phyloP scores from a whole-genome alignment of 164 flowering plant species.

The Aristolochia contorta region DNA sequence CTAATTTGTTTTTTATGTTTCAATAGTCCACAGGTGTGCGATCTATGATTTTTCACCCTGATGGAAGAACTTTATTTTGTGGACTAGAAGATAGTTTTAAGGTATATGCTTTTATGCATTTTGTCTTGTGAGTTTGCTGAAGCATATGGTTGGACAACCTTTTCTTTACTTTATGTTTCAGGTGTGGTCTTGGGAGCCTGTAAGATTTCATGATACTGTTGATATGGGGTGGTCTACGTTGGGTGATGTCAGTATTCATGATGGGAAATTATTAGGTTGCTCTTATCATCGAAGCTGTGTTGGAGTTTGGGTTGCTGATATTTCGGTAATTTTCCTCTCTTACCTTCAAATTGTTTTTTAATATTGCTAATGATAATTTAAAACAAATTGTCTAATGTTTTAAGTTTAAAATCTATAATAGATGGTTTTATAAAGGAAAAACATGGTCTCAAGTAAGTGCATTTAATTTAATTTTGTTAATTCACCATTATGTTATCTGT shows the following conservation, averaged over 20 bases:
- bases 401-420: conserved; percentile 22
- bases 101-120: conserved; percentile 22
- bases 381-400: conserved; percentile 59
- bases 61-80: conserved; percentile 88
- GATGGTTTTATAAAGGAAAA: conserved; percentile 25
- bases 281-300: conserved; percentile 98
- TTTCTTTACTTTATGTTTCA: conserved; percentile 14
- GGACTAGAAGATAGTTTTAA: conserved; percentile 92
- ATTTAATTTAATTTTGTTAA: too few relatives aligned
- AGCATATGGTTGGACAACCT: too few relatives aligned
- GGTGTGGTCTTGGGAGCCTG: conserved; percentile 97
- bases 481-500: too few relatives aligned
- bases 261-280: conserved; percentile 98
- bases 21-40: conserved; percentile 86
- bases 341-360: neutral
- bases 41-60: conserved; percentile 82
- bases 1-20: conserved; percentile 4
- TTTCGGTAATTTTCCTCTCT: conserved; percentile 44
- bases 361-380: conserved; percentile 38
- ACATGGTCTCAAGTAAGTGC: too few relatives aligned
- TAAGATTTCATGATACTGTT: conserved; percentile 79
- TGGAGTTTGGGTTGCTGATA: conserved; percentile 98
- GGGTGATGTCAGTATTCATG: conserved; percentile 88
- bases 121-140: neutral
- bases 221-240: conserved; percentile 98